Evolutionary conservation across 208 protist genomes (phyloP).

Genomic region (Porcisia deanei): DNA sequence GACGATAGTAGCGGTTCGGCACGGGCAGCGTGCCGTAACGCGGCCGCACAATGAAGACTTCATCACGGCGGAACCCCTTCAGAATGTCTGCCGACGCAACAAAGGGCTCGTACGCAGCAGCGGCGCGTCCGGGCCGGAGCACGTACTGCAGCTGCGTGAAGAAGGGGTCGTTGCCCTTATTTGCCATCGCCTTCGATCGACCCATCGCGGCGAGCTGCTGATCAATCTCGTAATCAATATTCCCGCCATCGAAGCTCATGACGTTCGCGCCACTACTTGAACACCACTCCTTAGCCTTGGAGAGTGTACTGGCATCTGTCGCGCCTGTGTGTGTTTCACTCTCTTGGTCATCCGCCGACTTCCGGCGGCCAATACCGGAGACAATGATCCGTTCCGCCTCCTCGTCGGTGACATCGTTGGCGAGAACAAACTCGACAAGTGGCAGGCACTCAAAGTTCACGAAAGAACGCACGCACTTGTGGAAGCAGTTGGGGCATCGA

Average conservation of each 20-base stretch:
- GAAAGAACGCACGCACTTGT: conserved; percentile 94
- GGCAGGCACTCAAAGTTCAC: conserved; percentile 92
- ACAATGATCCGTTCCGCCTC: conserved; percentile 87
- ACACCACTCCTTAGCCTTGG: conserved; percentile 54
- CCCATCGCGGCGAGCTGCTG: conserved; percentile 84
- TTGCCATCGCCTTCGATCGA: conserved; percentile 55
- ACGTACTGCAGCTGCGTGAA: conserved; percentile 88
- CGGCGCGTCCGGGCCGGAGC: conserved; percentile 61
- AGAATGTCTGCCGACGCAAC: conserved; percentile 79
- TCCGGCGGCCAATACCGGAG: conserved; percentile 54
- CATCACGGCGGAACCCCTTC: conserved; percentile 79
- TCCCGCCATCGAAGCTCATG: conserved; percentile 88
- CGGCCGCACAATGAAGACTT: conserved; percentile 86
- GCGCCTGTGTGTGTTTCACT: conserved; percentile 1
- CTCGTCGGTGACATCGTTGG: conserved; percentile 85
- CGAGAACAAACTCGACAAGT: conserved; percentile 93
- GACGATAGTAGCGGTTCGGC: conserved; percentile 89
- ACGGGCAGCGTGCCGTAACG: conserved; percentile 63
- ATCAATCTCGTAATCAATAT: conserved; percentile 88
- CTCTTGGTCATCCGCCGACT: conserved; percentile 25
- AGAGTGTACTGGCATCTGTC: neutral
- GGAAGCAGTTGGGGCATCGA: conserved; percentile 89
- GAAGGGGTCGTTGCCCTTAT: conserved; percentile 85
- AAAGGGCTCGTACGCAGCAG: conserved; percentile 84
- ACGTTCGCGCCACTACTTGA: conserved; percentile 75